Base-by-base conservation (phyloP, 768 basidiomycete species). In the Tricholoma sp. region DNA sequence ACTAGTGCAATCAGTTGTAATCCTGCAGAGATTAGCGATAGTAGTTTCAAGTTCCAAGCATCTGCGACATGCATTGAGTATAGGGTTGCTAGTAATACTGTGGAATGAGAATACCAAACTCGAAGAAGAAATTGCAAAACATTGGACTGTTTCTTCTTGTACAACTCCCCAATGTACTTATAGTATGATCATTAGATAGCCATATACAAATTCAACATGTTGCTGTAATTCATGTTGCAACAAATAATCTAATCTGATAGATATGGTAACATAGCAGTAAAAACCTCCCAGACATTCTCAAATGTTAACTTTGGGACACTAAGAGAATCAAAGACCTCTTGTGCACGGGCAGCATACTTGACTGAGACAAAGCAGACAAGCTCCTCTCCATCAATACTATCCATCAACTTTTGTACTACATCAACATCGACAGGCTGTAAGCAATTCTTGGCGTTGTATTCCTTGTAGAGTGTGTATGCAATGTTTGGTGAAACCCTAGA, bases 141-240 rank as follows among this genome's bases (percentile, higher is more conserved):
- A 77, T 95, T 92, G 66, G 89, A 91, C 77, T 95, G 93, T 77
- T 95, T 95, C 80, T 97, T 97, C 81, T 95, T 96, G 88, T 95
- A 94, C 62, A 98, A 78, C 79, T 98, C 96, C 65, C 90, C 87
- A 70, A 98, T 87, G 73, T 98, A 98, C 76, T 96, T 93, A 84
- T 93, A 93, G n/a, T n/a, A n/a, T n/a, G n/a, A n/a, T n/a, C n/a
- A n/a, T n/a, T n/a, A n/a, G n/a, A n/a, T n/a, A n/a, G n/a, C n/a
- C n/a, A n/a, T n/a, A n/a, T n/a, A n/a, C n/a, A n/a, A n/a, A n/a
- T n/a, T n/a, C n/a, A n/a, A n/a, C n/a, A n/a, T n/a, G n/a, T n/a
- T n/a, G n/a, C n/a, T n/a, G n/a, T n/a, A n/a, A n/a, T n/a, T n/a
- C n/a, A n/a, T n/a, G n/a, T n/a, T n/a, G n/a, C n/a, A n/a, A n/a